Percentiles rank a stretch among this genome's conserved stretches.
These are phyloP conservation scores for Kodamaea lidongshanica DNA, from an alignment of 805 yeast species.

Conservation along the genomic window DNA sequence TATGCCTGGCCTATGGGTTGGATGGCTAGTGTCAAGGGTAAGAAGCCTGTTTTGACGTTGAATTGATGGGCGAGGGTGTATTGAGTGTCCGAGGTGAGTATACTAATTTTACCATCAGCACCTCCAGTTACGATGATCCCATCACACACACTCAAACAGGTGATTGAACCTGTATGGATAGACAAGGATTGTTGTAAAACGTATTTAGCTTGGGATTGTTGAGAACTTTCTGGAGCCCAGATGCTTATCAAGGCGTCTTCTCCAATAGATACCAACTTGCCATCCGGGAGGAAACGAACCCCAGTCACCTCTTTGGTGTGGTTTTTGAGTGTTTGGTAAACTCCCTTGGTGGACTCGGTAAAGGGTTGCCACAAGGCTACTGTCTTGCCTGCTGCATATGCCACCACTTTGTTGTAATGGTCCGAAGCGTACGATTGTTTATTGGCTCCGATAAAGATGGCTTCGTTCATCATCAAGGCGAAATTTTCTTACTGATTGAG, in stretches of 20 bases:
- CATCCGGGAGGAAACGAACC: conserved; percentile 46
- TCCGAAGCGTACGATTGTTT: conserved; percentile 58
- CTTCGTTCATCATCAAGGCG: too few relatives aligned
- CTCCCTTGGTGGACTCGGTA: conserved; percentile 37
- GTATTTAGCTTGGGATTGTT: conserved; percentile 21
- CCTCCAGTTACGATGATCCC: conserved; percentile 52
- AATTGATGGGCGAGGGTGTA: conserved; percentile 26
- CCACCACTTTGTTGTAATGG: conserved; percentile 42
- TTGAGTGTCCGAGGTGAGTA: conserved; percentile 39
- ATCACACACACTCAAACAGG: conserved; percentile 43
- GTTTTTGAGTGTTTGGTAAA: conserved; percentile 49
- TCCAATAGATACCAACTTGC: conserved; percentile 52
- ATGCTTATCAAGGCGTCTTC: conserved; percentile 60
- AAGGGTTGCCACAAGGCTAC: conserved; percentile 69
- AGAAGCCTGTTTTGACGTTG: conserved; percentile 41
- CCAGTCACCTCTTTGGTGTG: conserved; percentile 62
- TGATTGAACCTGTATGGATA: conserved; percentile 47
- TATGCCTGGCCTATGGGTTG: conserved; percentile 31
- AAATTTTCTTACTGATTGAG: too few relatives aligned
- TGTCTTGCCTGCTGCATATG: conserved; percentile 64
- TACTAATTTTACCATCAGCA: conserved; percentile 50
- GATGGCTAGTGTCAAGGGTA: conserved; percentile 35
- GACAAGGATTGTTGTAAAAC: conserved; percentile 24
- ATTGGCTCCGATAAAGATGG: conserved; percentile 69
- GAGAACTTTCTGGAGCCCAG: conserved; percentile 38